These are phyloP conservation scores for Colletotrichum theobromicola DNA, from an alignment of 2,329 filamentous ascomycete species.

Conservation along the genomic window DNA sequence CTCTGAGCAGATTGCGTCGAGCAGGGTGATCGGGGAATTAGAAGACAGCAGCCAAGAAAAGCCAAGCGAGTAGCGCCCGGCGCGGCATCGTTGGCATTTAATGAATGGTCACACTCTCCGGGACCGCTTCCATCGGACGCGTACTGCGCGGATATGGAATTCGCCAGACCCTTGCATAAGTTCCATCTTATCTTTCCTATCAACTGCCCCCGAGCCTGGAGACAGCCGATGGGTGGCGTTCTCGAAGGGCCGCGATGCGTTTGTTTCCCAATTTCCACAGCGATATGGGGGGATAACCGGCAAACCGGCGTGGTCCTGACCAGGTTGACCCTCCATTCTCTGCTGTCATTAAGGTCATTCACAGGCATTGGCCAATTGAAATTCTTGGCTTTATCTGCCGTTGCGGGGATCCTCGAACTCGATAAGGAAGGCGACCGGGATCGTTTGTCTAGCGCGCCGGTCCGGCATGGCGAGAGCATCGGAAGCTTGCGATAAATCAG, in stretches of 20 bases:
- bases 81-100: slow-evolving; percentile 14
- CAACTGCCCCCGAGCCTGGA: not conserved
- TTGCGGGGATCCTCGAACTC: not conserved
- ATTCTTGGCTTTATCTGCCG: slow-evolving; percentile 6
- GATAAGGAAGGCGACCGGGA: slow-evolving; percentile 1
- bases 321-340: not conserved
- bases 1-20: not conserved
- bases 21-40: not conserved
- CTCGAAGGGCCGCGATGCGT: not conserved
- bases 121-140: not conserved
- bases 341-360: not conserved
- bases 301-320: not conserved
- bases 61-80: slow-evolving; percentile 19
- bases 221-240: not conserved
- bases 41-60: not conserved
- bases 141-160: not conserved
- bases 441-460: not conserved
- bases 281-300: not conserved
- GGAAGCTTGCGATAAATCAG: not conserved
- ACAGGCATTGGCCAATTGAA: slow-evolving; percentile 5
- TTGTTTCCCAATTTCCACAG: not conserved
- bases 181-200: slow-evolving; percentile 1
- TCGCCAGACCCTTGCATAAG: not conserved
- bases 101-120: not conserved
- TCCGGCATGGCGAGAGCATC: not conserved